These are phyloP conservation scores for Anisogramma anomala DNA, from an alignment of 2,329 filamentous ascomycete species.

Conservation along the genomic window DNA sequence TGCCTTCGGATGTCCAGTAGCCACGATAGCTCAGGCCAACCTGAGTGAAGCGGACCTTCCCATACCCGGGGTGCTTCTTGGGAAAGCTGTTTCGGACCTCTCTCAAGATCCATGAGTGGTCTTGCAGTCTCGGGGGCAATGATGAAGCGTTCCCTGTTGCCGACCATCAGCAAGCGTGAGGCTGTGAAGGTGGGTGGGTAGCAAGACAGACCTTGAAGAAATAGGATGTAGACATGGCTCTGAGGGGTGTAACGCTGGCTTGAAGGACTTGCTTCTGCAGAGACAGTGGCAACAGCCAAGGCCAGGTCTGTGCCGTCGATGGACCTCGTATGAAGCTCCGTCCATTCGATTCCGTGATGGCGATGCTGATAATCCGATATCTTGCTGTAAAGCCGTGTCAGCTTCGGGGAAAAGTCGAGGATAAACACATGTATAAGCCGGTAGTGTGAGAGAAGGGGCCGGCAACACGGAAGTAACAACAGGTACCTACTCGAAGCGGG, in stretches of 20 bases:
- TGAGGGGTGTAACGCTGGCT: neutral
- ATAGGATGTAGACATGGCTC: conserved; percentile 39
- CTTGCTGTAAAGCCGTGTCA: conserved; percentile 19
- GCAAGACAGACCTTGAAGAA: conserved; percentile 38
- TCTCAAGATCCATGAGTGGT: conserved; percentile 41
- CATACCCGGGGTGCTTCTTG: conserved; percentile 18
- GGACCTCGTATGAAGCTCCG: conserved; percentile 48
- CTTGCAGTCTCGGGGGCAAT: conserved; percentile 43
- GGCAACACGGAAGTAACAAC: no score
- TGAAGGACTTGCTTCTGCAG: conserved; percentile 11
- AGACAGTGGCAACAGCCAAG: conserved; percentile 41
- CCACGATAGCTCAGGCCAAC: conserved; percentile 55
- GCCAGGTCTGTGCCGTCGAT: conserved; percentile 55
- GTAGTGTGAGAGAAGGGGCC: no score
- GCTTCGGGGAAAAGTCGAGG: no score
- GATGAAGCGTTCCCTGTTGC: conserved; percentile 50
- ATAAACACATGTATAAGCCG: no score
- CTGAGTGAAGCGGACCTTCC: conserved; percentile 31
- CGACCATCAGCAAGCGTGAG: neutral
- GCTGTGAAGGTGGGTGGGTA: no score
- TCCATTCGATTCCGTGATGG: conserved; percentile 55
- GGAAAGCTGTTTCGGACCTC: conserved; percentile 29
- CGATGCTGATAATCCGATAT: conserved; percentile 50
- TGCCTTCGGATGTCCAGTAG: conserved; percentile 67
- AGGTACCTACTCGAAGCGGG: conserved; percentile 42